These are phyloP conservation scores for Kalanchoe fedtschenkoi DNA, from an alignment of 164 flowering plant genomes.

Conservation along the genomic window DNA sequence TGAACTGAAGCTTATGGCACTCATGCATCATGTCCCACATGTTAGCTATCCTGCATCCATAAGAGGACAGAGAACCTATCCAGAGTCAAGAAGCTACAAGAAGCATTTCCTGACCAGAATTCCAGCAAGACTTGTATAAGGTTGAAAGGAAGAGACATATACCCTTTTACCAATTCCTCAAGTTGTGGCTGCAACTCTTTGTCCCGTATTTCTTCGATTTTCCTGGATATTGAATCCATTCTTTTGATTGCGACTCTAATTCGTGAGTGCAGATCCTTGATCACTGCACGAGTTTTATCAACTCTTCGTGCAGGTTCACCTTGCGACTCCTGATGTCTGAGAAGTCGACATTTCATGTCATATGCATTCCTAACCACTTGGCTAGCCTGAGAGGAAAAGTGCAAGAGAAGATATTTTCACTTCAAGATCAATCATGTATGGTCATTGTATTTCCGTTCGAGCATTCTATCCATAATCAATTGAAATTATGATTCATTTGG, in stretches of 20 bases:
- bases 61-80: not conserved
- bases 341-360: conserved; percentile 54
- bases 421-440: not conserved
- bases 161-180: conserved; percentile 90
- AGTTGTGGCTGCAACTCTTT: conserved; percentile 94
- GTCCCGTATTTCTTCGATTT: conserved; percentile 82
- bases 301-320: conserved; percentile 35
- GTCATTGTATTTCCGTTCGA: not conserved
- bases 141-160: conserved; percentile 12
- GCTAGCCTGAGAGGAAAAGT: conserved; percentile 61
- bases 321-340: conserved; percentile 61
- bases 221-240: conserved; percentile 76
- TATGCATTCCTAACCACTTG: conserved; percentile 57
- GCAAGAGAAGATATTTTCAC: not conserved
- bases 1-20: conserved; percentile 62
- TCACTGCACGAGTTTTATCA: conserved; percentile 78
- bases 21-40: conserved; percentile 93
- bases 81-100: not conserved
- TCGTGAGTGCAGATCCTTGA: conserved; percentile 90
- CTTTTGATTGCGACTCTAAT: conserved; percentile 78
- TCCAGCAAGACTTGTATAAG: not conserved
- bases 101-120: not conserved
- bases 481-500: not conserved
- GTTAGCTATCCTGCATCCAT: conserved; percentile 44
- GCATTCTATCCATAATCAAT: no score